Base-by-base conservation (phyloP, 495 filamentous ascomycete genomes). In the Rhizodiscina lignyota region DNA sequence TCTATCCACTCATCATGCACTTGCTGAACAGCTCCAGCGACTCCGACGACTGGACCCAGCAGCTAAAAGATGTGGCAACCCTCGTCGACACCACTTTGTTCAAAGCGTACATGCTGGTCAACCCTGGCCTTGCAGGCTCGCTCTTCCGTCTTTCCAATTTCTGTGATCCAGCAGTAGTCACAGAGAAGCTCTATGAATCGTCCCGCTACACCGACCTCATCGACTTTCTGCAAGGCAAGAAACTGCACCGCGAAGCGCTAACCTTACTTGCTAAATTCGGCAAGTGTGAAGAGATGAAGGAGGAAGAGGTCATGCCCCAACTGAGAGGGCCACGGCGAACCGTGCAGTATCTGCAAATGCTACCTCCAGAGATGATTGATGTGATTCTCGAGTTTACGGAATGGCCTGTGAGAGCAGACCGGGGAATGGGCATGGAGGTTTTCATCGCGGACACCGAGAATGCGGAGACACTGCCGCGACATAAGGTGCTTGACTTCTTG, bases 141-240 rank as follows among this genome's bases (percentile, higher is more conserved):
- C 70, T 99, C 1, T 94, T 99, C 58, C 83, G 91, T 11, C 83
- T 96, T 33, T 77, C 83, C 51, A 99, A 99, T 52, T 94, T 93
- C 54, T 94, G 89, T 46, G 87, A 96, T 43, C 87, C 89, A 0
- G 79, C 81, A 19, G 89, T 99, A 1, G 86, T 99, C 18, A 87
- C 91, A 52, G 80, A 94, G 54, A 76, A 81, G 41, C 64, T 99
- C 5, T 74, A 91, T 39, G 84, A 93, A 51, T 79, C 75, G 34
- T 78, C 80, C 28, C 79, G 85, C 31, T 93, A 93, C 53, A 83
- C 78, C 36, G 89, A 96, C 51, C 61, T 99, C 0, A 87, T 99
- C 20, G 86, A 99, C 47, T 99, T 99, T 52, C 75, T 94, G 40
- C 83, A 89, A 44, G 87, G 89, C 36, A 96, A 96, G 61, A 86